Conservation (phyloP, 768 basidiomycete genomes). For the Mycena polygramma region DNA sequence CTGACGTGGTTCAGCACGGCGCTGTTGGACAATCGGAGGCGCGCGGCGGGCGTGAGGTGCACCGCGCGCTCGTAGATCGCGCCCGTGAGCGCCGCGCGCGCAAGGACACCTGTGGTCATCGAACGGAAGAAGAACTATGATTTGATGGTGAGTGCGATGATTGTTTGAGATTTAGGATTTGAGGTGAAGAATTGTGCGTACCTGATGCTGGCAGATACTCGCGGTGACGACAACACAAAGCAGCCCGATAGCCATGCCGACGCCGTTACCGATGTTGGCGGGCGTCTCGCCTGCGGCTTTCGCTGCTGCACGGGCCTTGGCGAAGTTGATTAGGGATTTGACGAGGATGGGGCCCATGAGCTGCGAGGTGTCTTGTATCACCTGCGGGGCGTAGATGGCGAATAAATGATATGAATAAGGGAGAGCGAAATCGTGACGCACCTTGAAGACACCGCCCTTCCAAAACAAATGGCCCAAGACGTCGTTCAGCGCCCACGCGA, state of each 20-base stretch:
- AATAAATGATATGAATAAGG: neutral
- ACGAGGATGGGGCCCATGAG: conserved; percentile 75
- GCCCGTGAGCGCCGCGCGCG: conserved; percentile 75
- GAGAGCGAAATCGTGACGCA: conserved; percentile 26
- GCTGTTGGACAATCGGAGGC: conserved; percentile 71
- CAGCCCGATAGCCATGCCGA: conserved; percentile 71
- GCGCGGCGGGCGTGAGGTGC: conserved; percentile 72
- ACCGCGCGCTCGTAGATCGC: conserved; percentile 80
- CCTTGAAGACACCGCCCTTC: conserved; percentile 73
- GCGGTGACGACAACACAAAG: conserved; percentile 62
- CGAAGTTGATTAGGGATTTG: conserved; percentile 73
- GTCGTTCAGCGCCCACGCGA: conserved; percentile 73
- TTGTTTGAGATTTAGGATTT: neutral
- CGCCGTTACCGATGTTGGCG: conserved; percentile 63
- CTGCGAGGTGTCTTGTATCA: conserved; percentile 70
- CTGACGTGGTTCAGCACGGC: conserved; percentile 72
- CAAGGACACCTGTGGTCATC: conserved; percentile 77
- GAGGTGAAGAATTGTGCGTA: conserved; percentile 33
- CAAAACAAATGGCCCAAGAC: conserved; percentile 71
- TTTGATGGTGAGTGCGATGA: neutral
- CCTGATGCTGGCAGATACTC: conserved; percentile 75
- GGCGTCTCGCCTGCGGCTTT: conserved; percentile 32
- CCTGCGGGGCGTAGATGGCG: conserved; percentile 49
- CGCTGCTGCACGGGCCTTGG: conserved; percentile 54
- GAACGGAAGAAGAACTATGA: conserved; percentile 78